Evolutionary conservation across 2,329 filamentous ascomycete species (phyloP).

Genomic region (Colletotrichum chlorophyti): DNA sequence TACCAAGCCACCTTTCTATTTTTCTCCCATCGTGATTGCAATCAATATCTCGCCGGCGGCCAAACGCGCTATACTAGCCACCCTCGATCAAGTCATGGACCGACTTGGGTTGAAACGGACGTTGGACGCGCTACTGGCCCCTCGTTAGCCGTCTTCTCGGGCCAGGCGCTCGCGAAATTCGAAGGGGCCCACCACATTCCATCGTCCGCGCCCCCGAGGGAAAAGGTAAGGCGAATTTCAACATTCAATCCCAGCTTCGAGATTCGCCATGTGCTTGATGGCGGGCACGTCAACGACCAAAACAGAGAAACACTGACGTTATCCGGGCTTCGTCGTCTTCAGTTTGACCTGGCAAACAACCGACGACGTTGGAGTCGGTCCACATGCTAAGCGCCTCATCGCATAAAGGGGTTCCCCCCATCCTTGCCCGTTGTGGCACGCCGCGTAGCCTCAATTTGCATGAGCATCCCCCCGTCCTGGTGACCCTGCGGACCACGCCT

Average conservation of each 20-base stretch:
- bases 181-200: constrained; percentile 8
- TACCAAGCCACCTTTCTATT: background rate
- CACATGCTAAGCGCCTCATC: constrained; percentile 20
- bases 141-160: background rate
- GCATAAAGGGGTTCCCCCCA: constrained; percentile 25
- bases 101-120: constrained; percentile 1
- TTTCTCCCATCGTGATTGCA: background rate
- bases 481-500: background rate
- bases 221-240: background rate
- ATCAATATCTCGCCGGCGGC: background rate
- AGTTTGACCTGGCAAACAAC: background rate
- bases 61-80: background rate
- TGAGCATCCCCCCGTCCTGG: constrained; percentile 18
- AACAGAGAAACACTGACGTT: background rate
- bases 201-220: background rate
- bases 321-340: background rate
- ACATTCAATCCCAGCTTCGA: background rate
- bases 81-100: background rate
- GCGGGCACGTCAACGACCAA: background rate
- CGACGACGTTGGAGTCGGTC: constrained; percentile 3
- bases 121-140: background rate
- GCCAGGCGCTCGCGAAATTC: constrained; percentile 6
- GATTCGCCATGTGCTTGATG: background rate
- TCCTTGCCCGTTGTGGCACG: constrained; percentile 19
- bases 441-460: constrained; percentile 20